These are phyloP conservation scores for Euptelea pleiosperma DNA, from an alignment of 164 flowering plant genomes.

Conservation along the genomic window DNA sequence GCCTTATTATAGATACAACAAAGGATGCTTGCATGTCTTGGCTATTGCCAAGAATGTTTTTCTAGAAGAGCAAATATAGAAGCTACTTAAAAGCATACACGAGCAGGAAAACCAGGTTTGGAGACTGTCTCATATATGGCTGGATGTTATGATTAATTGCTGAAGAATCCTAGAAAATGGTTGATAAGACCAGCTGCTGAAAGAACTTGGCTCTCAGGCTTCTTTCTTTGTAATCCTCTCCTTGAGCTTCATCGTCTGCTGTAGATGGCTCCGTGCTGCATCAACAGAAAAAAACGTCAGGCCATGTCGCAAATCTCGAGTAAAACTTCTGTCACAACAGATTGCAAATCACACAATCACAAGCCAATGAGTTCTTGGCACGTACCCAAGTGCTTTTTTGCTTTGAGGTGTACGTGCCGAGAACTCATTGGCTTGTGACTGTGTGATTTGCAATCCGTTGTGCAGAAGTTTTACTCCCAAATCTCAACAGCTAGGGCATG, in stretches of 20 bases:
- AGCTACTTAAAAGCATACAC: neutral
- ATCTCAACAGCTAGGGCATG: no score
- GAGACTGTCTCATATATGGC: neutral
- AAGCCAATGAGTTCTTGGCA: no score
- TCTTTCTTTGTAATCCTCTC: constrained; percentile 34
- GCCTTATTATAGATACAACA: neutral
- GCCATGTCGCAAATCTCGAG: neutral
- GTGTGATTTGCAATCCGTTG: no score
- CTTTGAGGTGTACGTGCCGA: no score
- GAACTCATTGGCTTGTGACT: no score
- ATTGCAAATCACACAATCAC: no score
- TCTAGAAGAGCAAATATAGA: neutral
- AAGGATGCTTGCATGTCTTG: neutral
- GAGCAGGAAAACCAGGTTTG: neutral
- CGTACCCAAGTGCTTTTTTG: no score
- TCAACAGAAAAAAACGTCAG: neutral
- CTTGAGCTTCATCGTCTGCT: constrained; percentile 17
- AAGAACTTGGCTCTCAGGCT: constrained; percentile 40
- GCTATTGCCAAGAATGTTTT: neutral
- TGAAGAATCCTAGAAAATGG: constrained; percentile 27
- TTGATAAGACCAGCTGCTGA: constrained; percentile 43
- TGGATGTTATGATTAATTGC: neutral
- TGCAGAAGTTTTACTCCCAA: no score
- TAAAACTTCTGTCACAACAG: no score
- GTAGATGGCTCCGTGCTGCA: constrained; percentile 30